phyloP scores from a whole-genome alignment of 768 basidiomycete species.

The Agaricus blazei region DNA sequence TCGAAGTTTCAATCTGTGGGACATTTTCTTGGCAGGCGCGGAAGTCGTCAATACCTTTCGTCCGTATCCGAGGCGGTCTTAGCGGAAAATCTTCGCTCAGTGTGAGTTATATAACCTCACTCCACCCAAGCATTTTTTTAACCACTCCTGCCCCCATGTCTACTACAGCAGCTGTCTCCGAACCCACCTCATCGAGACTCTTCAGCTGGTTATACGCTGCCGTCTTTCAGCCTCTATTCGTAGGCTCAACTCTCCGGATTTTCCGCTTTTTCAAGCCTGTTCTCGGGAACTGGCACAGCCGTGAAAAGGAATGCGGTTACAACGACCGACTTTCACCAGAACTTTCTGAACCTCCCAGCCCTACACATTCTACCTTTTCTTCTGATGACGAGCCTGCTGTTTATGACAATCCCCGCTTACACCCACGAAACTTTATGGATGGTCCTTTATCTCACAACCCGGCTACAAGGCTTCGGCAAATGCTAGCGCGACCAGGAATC shows the following conservation, averaged over 20 bases:
- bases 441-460: slow-evolving; percentile 67
- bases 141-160: background rate
- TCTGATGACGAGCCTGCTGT: slow-evolving; percentile 6
- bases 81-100: background rate
- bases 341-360: background rate
- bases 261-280: slow-evolving; percentile 2
- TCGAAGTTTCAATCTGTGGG: background rate
- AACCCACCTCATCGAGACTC: background rate
- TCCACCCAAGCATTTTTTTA: background rate
- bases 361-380: background rate
- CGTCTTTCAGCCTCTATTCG: slow-evolving; percentile 3
- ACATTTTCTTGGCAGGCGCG: slow-evolving; percentile 1
- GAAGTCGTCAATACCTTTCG: background rate
- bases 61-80: no score
- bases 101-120: background rate
- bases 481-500: slow-evolving; percentile 69
- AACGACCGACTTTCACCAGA: background rate
- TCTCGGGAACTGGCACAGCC: background rate
- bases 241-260: background rate
- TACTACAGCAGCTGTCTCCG: background rate
- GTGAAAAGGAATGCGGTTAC: background rate
- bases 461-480: slow-evolving; percentile 65
- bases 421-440: slow-evolving; percentile 63
- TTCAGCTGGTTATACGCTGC: background rate
- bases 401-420: slow-evolving; percentile 66